Base-by-base conservation (phyloP, 164 flowering plant genomes). In the Macadamia tetraphylla region DNA sequence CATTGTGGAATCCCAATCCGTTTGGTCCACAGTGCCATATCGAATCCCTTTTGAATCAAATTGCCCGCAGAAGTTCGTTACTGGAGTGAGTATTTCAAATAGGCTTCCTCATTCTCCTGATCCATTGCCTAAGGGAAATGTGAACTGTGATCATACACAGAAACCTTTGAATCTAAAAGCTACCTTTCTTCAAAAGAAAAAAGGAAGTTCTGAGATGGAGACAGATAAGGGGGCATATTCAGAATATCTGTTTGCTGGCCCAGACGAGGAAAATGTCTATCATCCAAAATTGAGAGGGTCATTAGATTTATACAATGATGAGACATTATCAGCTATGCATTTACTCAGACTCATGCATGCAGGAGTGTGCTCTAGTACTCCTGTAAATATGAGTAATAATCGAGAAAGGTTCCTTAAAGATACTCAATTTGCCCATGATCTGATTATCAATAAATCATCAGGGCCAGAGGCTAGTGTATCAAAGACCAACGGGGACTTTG, bases 271-370 rank as follows among this genome's bases (percentile, higher is more conserved):
- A 64, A 64, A 56, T 58, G 78, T 68, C 32, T 40, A 57, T 76
- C 76, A 70, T 49, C 67, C 76, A 35, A 77, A 74, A 60, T 23
- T 31, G 4, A 43, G 17, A 57, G 77, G 73, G 23, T 70, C 86
- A 5, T 62, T 69, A 40, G 89, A 84, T 74, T 60, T 81, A n/a
- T 78, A 75, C 78, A 65, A 85, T 58, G 85, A 84, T 77, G 91
- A 88, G 15, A 72, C 84, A 13, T 78, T 86, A 58, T 76, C 92
- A 31, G 92, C 96, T 1, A 80, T 84, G 90, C 78, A 86, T 80
- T 77, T 90, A 60, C 88, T 90, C 40, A 85, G 84, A 79, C 84
- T 88, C 60, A 82, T 86, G 92, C 79, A 85, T 76, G 78, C 83
- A 31, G 76, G 81, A 44, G 32, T 70, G 31, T 57, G 56, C 66